Conservation (phyloP, 2,329 filamentous ascomycete species). For the Talaromyces sp. region DNA sequence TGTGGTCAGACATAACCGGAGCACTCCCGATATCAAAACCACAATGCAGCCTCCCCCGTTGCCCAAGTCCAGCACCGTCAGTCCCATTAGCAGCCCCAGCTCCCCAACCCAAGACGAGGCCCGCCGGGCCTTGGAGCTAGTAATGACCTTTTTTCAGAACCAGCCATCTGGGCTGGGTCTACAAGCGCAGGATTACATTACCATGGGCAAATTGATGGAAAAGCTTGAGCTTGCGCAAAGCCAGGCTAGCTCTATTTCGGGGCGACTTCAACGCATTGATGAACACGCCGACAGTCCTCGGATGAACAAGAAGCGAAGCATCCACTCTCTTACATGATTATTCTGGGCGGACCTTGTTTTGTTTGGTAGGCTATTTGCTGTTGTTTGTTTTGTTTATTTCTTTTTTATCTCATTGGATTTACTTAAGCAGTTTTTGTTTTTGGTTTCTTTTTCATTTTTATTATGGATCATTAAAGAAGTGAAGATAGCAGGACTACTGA, state of each 20-base stretch:
- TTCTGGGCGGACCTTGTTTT: not conserved
- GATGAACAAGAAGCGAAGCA: constrained; percentile 42
- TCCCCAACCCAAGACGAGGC: constrained; percentile 83
- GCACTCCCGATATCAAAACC: constrained; percentile 39
- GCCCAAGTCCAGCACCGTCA: constrained; percentile 35
- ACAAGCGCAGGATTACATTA: constrained; percentile 67
- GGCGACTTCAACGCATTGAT: constrained; percentile 39
- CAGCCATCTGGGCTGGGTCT: constrained; percentile 60
- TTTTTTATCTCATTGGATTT: constrained; percentile 9
- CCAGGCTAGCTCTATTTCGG: constrained; percentile 32
- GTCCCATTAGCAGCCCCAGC: constrained; percentile 53
- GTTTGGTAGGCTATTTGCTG: constrained; percentile 14
- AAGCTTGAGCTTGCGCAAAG: constrained; percentile 68
- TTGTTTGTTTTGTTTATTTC: constrained; percentile 14
- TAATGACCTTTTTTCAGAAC: constrained; percentile 75
- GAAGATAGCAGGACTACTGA: not conserved
- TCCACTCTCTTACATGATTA: constrained; percentile 34
- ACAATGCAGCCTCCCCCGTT: constrained; percentile 35
- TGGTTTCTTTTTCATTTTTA: not conserved
- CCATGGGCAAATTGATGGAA: constrained; percentile 76
- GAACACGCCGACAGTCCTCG: constrained; percentile 37
- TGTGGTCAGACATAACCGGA: constrained; percentile 40
- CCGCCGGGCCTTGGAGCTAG: constrained; percentile 70
- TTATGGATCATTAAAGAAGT: not conserved
- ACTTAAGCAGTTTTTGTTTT: not conserved